Conservation (phyloP, 352 stramenopile species). For the Halophytophthora polymorphica region DNA sequence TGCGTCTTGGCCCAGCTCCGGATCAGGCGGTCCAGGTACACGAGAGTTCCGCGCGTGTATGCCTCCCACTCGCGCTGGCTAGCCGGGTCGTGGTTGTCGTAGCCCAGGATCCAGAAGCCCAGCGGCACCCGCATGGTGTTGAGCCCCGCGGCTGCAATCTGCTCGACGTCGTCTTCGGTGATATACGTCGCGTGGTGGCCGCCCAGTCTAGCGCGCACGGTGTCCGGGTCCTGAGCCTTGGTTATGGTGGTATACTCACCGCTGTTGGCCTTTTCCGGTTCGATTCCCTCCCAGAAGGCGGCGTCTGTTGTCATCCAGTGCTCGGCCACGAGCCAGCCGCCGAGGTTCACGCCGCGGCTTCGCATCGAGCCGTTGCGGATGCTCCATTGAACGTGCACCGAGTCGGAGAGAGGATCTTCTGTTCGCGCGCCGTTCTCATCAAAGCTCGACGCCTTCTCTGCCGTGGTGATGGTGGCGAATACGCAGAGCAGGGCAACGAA, state of each 20-base stretch:
- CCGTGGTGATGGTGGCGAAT: too few relatives aligned
- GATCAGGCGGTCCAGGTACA: slow-evolving; percentile 48
- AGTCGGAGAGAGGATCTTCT: too few relatives aligned
- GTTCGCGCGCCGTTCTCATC: too few relatives aligned
- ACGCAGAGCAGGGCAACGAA: too few relatives aligned
- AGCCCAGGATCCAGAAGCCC: slow-evolving; percentile 54
- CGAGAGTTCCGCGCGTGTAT: slow-evolving; percentile 36
- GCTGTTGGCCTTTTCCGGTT: slow-evolving; percentile 22
- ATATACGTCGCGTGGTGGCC: slow-evolving; percentile 65
- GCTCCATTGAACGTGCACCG: slow-evolving; percentile 23
- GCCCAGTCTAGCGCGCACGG: slow-evolving; percentile 36
- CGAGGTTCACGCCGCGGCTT: slow-evolving; percentile 73
- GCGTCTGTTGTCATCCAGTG: slow-evolving; percentile 71
- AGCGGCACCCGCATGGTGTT: slow-evolving; percentile 62
- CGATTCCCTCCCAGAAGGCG: slow-evolving; percentile 56
- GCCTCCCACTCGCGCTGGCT: slow-evolving; percentile 34
- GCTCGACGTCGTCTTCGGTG: slow-evolving; percentile 52
- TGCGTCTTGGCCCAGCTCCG: slow-evolving; percentile 38
- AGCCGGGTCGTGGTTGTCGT: slow-evolving; percentile 30
- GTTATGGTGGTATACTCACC: slow-evolving; percentile 75
- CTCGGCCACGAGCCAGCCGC: slow-evolving; percentile 79
- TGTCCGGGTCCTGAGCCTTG: slow-evolving; percentile 28
- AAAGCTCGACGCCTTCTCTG: too few relatives aligned
- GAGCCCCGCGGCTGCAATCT: slow-evolving; percentile 43
- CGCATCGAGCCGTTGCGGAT: slow-evolving; percentile 36